Percentiles rank a stretch among this genome's conserved stretches.
phyloP scores from a whole-genome alignment of 2,329 filamentous ascomycete species.

The Coniochaeta sp. region DNA sequence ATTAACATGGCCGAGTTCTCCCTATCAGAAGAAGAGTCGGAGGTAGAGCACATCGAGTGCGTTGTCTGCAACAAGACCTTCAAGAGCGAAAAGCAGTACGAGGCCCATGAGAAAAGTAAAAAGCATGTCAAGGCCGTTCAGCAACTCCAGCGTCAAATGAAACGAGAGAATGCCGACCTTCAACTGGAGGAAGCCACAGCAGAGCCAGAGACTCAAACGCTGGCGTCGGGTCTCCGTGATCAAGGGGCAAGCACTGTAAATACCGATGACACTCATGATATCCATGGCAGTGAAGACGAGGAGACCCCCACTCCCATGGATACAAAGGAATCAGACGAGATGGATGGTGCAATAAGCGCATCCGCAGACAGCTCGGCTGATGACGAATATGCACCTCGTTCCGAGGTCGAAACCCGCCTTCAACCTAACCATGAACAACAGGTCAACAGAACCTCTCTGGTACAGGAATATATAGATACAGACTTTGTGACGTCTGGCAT shows the following conservation, averaged over 20 bases:
- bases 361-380: constrained; percentile 11
- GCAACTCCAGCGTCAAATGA: constrained; percentile 75
- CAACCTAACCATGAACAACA: neutral
- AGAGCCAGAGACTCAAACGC: neutral
- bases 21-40: constrained; percentile 42
- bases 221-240: neutral
- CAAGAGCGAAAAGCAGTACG: constrained; percentile 85
- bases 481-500: constrained; percentile 9
- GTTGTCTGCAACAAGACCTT: constrained; percentile 73
- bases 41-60: constrained; percentile 62
- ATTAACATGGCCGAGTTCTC: constrained; percentile 48
- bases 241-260: neutral
- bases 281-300: neutral
- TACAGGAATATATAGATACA: constrained; percentile 1
- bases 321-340: neutral
- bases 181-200: constrained; percentile 26
- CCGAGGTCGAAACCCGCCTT: constrained; percentile 34
- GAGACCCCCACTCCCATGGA: neutral
- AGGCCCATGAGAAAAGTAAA: constrained; percentile 92
- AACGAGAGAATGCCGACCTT: constrained; percentile 63
- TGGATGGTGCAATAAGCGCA: neutral
- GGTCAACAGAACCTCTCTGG: constrained; percentile 6
- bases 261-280: neutral
- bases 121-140: constrained; percentile 87
- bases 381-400: constrained; percentile 41